Evolutionary conservation across 2,329 filamentous ascomycete species (phyloP), one percentile per base, ranked within the genome.

Genomic region (Leptographium procerum): DNA sequence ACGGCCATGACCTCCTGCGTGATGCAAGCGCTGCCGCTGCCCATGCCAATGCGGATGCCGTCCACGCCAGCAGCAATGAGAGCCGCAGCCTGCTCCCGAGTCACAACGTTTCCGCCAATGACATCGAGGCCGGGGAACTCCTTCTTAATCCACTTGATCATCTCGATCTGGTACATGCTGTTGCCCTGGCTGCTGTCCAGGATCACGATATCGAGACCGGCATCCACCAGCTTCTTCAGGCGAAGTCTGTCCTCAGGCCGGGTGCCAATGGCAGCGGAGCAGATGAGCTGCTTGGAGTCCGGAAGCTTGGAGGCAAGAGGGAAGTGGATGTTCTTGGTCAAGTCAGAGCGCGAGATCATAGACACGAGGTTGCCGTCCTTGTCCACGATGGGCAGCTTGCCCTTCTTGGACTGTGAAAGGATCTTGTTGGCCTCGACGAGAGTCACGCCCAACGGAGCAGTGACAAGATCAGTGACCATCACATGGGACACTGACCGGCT

Each of bases 1-100:
- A 99, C 92, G 66, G 94, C 94, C 94, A 99, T 99, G 70, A 99
- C 95, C 77, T 99, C 94, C 76, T 99, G 94, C 59, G 94, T 99
- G 67, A 99, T 99, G 75, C 94, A 99, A 69, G 94, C 94, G 69
- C 89, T 95, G 69, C 94, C 94, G 70, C 90, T 95, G 66, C 94
- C 94, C 94, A 99, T 99, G 71, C 94, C 94, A 70, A 99, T 99
- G 71, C 94, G 89, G 66, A 99, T 84, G 72, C 94, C 95, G 71
- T 99, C 94, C 60, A 89, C 92, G 70, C 94, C 94, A 65, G 92
- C 94, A 61, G 88, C 89, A 68, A 99, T 97, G 65, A 99, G 78
- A 62, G 82, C 78, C 57, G 95, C 94, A 65, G 94, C 94, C 79
- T 99, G 94, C 72, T 97, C 92, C 58, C 92, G 87, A 59, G 94